phyloP scores from a whole-genome alignment of 2,329 filamentous ascomycete species.

The Claviceps pusilla region DNA sequence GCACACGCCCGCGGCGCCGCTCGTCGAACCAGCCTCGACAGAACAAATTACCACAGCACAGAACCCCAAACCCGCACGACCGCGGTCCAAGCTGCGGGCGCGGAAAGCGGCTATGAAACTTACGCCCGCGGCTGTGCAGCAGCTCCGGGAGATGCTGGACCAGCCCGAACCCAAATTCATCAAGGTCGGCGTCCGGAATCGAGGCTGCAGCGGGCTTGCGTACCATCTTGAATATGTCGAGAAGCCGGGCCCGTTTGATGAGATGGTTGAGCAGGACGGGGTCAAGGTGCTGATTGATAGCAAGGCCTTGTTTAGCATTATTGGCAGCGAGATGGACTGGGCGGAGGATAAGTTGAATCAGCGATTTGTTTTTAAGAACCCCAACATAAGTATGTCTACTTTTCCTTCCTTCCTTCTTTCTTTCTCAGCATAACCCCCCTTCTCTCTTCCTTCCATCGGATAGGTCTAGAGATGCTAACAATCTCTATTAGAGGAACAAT shows the following conservation, averaged over 20 bases:
- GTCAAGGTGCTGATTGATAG: slow-evolving; percentile 93
- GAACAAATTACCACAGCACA: slow-evolving; percentile 19
- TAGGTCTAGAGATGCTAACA: slow-evolving; percentile 9
- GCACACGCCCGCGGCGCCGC: slow-evolving; percentile 9
- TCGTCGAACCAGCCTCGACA: slow-evolving; percentile 4
- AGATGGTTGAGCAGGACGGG: slow-evolving; percentile 86
- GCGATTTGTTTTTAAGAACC: slow-evolving; percentile 88
- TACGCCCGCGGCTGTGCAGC: slow-evolving; percentile 63
- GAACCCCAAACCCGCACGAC: slow-evolving; percentile 23
- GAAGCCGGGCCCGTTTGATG: slow-evolving; percentile 74
- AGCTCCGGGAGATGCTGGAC: slow-evolving; percentile 61
- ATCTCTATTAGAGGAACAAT: slow-evolving; percentile 64
- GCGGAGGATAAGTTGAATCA: slow-evolving; percentile 86
- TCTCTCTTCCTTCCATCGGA: slow-evolving; percentile 12
- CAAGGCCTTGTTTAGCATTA: slow-evolving; percentile 95
- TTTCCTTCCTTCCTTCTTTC: neutral
- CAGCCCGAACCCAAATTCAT: slow-evolving; percentile 86
- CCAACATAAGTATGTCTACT: slow-evolving; percentile 74
- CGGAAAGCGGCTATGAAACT: slow-evolving; percentile 87
- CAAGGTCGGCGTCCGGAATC: slow-evolving; percentile 83
- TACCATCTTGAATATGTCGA: slow-evolving; percentile 95
- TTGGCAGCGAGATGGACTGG: slow-evolving; percentile 99
- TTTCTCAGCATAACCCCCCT: neutral
- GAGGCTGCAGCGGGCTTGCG: slow-evolving; percentile 82
- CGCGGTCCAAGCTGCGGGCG: slow-evolving; percentile 31